Conservation (phyloP, 148 eudicot genomes). For the Fallopia convolvulus region DNA sequence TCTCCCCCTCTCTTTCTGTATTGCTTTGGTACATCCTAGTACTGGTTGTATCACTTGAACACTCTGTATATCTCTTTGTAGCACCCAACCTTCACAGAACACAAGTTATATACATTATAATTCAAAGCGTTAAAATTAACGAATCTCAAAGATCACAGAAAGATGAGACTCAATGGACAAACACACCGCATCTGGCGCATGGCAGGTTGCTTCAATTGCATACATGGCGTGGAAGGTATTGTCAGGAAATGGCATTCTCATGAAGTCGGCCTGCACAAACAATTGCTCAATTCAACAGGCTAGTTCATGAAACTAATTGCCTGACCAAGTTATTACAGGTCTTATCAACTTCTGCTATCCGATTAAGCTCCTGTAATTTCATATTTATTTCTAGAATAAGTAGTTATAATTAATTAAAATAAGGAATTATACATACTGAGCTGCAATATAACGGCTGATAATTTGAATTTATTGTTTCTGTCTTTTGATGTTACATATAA, state of each 20-base stretch:
- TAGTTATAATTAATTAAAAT: too few species aligned
- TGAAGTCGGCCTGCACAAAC: slow-evolving; percentile 83
- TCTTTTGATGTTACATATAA: too few species aligned
- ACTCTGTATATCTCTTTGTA: slow-evolving; percentile 77
- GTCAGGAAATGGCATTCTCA: slow-evolving; percentile 90
- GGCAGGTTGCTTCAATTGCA: slow-evolving; percentile 97
- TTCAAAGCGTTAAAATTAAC: too few species aligned
- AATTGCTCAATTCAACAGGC: too few species aligned
- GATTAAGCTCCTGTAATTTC: slow-evolving; percentile 53
- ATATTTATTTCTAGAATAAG: too few species aligned
- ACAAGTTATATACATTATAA: too few species aligned
- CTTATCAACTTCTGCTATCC: slow-evolving; percentile 57
- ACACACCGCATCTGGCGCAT: slow-evolving; percentile 88
- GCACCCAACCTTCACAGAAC: slow-evolving; percentile 58
- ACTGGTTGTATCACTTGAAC: too few species aligned
- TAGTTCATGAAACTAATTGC: not conserved
- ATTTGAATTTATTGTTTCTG: too few species aligned
- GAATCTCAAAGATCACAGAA: too few species aligned
- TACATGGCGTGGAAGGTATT: slow-evolving; percentile 75
- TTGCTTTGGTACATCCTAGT: too few species aligned
- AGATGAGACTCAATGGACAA: not conserved
- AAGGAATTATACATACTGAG: slow-evolving; percentile 12
- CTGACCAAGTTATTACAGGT: slow-evolving; percentile 73
- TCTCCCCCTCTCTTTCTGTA: too few species aligned
- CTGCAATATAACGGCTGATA: too few species aligned